Base-by-base conservation (phyloP, 1,284 basidiomycete genomes). In the Ustilago trichophora region DNA sequence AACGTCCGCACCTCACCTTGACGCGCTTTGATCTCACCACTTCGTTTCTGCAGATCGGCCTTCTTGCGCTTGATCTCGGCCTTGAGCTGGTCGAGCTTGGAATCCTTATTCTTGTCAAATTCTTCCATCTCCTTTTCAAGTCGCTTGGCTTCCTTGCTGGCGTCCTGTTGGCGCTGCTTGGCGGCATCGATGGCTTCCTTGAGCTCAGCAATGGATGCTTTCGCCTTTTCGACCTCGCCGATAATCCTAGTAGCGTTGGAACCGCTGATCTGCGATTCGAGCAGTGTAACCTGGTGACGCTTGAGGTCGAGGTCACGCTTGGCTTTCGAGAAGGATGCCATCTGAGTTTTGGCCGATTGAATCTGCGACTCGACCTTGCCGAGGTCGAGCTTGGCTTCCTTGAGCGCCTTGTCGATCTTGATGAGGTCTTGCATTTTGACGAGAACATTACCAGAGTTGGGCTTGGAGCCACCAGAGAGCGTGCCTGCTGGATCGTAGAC, bases 31-130 rank as follows among this genome's bases (percentile, higher is more conserved):
- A 98, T 88, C 22, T 85, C 84, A 1, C 89, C 87, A 2, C 88
- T 86, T 79, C 93, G 89, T 83, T 92, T 91, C 77, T 90, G 89
- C 10, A 95, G 84, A 6, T 87, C 87, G n/a, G 87, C 85, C 83
- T 95, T 96, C 82, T 92, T 90, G 77, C 87, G 88, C 13, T 86
- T 85, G 65, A 97, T 92, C 57, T 89, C 87, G 19, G 86, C 86
- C 90, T 92, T 78, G 73, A 98, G 87, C 82, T 98, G 90, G 34
- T 91, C 91, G 51, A 94, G 90, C 84, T 98, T 98, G 41, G 92
- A 92, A 54, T 97, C 95, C 82, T 97, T 96, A 85, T 99, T 94
- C 82, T 93, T 90, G 84, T 96, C 94, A 84, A 98, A 97, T 84
- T 98, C 96, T 49, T 88, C 88, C 93, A 98, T 98, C 81, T 99